phyloP scores from a whole-genome alignment of 2,329 filamentous ascomycete species.

The Colletotrichum coccodes region DNA sequence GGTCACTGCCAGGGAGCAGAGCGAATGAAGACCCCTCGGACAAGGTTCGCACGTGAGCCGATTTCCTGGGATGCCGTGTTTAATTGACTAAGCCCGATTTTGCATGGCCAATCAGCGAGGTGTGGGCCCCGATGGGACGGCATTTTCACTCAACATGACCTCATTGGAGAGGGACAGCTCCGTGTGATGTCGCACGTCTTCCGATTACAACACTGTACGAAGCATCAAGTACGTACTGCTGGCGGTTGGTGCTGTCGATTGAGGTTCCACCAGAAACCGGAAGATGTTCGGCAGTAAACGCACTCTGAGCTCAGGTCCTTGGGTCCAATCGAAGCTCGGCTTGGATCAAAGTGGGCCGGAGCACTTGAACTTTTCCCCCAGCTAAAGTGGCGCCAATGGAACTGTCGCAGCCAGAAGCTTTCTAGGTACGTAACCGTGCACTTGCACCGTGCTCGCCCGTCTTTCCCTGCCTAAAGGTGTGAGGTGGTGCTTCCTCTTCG shows the following conservation, averaged over 20 bases:
- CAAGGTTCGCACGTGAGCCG: constrained; percentile 34
- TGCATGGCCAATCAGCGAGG: constrained; percentile 3
- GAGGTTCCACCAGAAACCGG: neutral
- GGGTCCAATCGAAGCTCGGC: neutral
- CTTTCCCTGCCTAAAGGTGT: neutral
- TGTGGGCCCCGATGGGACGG: neutral
- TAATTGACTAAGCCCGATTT: constrained; percentile 1
- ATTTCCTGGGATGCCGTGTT: neutral
- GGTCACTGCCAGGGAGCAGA: constrained; percentile 10
- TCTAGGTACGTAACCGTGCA: neutral
- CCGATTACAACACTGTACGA: neutral
- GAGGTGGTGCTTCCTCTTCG: constrained; percentile 21
- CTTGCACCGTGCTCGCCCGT: neutral
- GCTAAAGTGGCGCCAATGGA: neutral
- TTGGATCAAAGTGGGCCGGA: neutral
- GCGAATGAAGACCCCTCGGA: neutral
- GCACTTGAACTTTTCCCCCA: neutral
- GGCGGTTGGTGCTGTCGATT: neutral
- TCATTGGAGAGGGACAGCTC: neutral
- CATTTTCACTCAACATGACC: constrained; percentile 11
- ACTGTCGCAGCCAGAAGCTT: neutral
- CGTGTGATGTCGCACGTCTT: neutral
- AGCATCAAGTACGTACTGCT: no score
- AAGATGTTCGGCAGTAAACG: constrained; percentile 18
- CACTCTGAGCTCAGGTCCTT: neutral